These are phyloP conservation scores for Rhizopus arrhizus DNA, from an alignment of 371 early-diverging fungal species.

Conservation along the genomic window DNA sequence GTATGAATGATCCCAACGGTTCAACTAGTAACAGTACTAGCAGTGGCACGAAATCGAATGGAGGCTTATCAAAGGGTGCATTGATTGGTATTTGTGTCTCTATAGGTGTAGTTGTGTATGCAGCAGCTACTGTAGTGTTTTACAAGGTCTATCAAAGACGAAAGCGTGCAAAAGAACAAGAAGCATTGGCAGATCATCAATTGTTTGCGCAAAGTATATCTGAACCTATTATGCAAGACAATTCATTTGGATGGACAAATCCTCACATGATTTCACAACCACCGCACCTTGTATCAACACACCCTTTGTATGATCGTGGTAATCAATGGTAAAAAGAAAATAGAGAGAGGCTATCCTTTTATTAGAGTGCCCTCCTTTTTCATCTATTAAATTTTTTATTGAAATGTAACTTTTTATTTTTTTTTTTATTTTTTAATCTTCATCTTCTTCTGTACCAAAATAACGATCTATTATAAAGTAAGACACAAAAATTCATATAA, in stretches of 20 bases:
- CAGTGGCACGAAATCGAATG: not conserved
- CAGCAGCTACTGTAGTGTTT: constrained; percentile 40
- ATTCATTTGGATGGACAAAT: constrained; percentile 30
- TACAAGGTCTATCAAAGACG: constrained; percentile 42
- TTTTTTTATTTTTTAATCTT: constrained; percentile 17
- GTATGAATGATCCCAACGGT: not conserved
- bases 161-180: constrained; percentile 27
- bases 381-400: not conserved
- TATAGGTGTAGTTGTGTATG: constrained; percentile 45
- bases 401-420: constrained; percentile 2
- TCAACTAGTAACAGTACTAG: not conserved
- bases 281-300: not conserved
- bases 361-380: not conserved
- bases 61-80: constrained; percentile 39
- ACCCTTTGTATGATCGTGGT: not conserved
- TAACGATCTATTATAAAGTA: constrained; percentile 43
- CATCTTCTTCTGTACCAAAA: constrained; percentile 54
- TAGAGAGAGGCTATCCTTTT: not conserved
- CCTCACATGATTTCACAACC: not conserved
- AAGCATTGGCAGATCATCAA: constrained; percentile 41
- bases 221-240: constrained; percentile 35
- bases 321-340: not conserved
- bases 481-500: not conserved
- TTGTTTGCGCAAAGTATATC: constrained; percentile 44
- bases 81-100: constrained; percentile 52